A percentile compares a stretch with the other conserved stretches of the same genome.
Conservation (phyloP, 2,329 filamentous ascomycete species). For the Sclerotinia sclerotiorum region DNA sequence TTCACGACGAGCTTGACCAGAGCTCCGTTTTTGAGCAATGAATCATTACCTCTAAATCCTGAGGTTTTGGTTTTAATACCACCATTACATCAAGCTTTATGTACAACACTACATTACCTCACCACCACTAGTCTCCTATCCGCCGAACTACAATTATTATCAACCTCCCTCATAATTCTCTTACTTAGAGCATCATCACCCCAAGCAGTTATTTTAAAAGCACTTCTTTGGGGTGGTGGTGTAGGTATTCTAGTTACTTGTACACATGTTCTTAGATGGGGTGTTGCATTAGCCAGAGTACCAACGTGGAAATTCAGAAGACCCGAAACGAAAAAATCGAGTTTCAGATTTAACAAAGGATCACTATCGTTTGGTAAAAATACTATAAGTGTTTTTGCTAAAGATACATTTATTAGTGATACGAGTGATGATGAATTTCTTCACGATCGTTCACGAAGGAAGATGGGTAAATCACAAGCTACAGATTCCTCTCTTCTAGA, state of each 20-base stretch:
- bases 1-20: slow-evolving; percentile 22
- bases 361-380: slow-evolving; percentile 28
- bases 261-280: slow-evolving; percentile 74
- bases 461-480: background rate
- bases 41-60: slow-evolving; percentile 22
- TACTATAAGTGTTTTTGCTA: slow-evolving; percentile 28
- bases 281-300: slow-evolving; percentile 80
- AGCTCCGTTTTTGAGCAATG: background rate
- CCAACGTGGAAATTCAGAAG: slow-evolving; percentile 87
- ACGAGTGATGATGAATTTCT: slow-evolving; percentile 33
- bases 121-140: slow-evolving; percentile 86
- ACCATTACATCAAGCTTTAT: slow-evolving; percentile 77
- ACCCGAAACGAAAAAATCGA: slow-evolving; percentile 34
- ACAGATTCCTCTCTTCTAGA: background rate
- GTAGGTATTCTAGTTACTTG: slow-evolving; percentile 72
- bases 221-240: slow-evolving; percentile 82
- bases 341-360: slow-evolving; percentile 9
- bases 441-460: background rate
- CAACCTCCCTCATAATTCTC: slow-evolving; percentile 77
- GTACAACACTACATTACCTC: slow-evolving; percentile 71
- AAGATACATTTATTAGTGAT: slow-evolving; percentile 29
- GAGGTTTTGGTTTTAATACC: slow-evolving; percentile 60
- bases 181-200: slow-evolving; percentile 75
- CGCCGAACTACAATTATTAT: slow-evolving; percentile 84
- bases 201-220: slow-evolving; percentile 81